phyloP scores from a whole-genome alignment of 768 basidiomycete species.

The Suillus americanus region DNA sequence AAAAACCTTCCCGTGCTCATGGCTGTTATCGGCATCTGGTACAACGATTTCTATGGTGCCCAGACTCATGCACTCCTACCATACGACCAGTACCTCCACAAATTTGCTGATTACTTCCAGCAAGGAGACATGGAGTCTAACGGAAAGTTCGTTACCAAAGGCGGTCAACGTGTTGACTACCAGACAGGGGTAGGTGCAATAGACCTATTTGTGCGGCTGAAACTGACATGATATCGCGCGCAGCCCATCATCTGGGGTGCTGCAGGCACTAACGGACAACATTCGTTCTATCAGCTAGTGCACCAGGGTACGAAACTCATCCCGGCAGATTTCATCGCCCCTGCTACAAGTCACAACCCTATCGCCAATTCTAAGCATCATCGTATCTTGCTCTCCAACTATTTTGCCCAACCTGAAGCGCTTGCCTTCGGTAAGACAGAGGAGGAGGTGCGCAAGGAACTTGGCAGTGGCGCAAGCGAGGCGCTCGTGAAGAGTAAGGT shows the following conservation, averaged over 20 bases:
- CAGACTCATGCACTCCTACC: constrained; percentile 96
- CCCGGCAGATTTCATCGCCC: constrained; percentile 90
- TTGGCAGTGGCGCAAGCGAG: constrained; percentile 71
- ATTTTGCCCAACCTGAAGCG: constrained; percentile 97
- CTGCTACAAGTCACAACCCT: constrained; percentile 88
- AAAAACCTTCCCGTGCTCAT: constrained; percentile 90
- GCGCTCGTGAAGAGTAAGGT: constrained; percentile 95
- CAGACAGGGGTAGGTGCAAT: constrained; percentile 83
- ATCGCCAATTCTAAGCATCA: constrained; percentile 88
- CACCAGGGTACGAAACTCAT: constrained; percentile 94
- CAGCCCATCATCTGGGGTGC: constrained; percentile 99
- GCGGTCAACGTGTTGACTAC: constrained; percentile 89
- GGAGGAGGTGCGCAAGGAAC: constrained; percentile 73
- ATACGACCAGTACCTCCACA: constrained; percentile 98
- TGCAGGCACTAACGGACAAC: constrained; percentile 97
- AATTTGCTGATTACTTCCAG: constrained; percentile 99
- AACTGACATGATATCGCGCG: not conserved
- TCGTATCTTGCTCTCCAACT: constrained; percentile 96
- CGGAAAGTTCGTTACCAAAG: constrained; percentile 95
- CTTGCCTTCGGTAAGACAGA: constrained; percentile 98
- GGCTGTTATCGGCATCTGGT: constrained; percentile 93
- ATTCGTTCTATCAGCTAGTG: constrained; percentile 98
- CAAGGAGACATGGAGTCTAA: constrained; percentile 99
- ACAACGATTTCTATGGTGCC: constrained; percentile 97
- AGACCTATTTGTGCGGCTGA: not conserved